Conservation (phyloP, 345 rosid species). For the Pistacia integerrima region DNA sequence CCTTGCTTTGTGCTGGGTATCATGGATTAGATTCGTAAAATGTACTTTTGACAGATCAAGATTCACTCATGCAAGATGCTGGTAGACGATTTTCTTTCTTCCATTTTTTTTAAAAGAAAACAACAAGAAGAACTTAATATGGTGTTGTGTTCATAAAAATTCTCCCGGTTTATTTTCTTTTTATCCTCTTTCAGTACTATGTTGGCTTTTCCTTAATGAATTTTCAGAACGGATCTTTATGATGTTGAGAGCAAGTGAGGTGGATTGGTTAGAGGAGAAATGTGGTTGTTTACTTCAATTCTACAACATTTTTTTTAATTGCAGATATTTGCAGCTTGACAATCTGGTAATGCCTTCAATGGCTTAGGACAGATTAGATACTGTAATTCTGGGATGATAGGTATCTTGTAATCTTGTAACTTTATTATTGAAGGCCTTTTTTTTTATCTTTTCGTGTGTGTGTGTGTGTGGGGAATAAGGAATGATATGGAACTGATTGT, state of each 20-base stretch:
- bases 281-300: constrained; percentile 6
- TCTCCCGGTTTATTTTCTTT: background rate
- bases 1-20: background rate
- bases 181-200: background rate
- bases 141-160: background rate
- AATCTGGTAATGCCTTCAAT: background rate
- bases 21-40: background rate
- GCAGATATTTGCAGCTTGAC: background rate
- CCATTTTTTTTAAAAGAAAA: no score
- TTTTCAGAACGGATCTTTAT: constrained; percentile 47
- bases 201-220: constrained; percentile 36
- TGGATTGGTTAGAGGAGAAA: constrained; percentile 3
- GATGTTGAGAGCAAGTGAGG: constrained; percentile 56
- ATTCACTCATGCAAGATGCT: background rate
- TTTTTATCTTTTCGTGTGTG: no score
- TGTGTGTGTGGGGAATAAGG: no score
- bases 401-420: constrained; percentile 7
- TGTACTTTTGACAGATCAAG: background rate
- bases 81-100: background rate
- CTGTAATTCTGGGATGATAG: constrained; percentile 6
- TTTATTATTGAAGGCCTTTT: no score
- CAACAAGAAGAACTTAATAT: background rate
- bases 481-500: no score
- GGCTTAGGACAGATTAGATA: constrained; percentile 3
- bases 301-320: background rate